Percentiles rank a stretch among this genome's conserved stretches.
These are phyloP conservation scores for Posidonia oceanica DNA, from an alignment of 116 monocot genomes.

Conservation along the genomic window DNA sequence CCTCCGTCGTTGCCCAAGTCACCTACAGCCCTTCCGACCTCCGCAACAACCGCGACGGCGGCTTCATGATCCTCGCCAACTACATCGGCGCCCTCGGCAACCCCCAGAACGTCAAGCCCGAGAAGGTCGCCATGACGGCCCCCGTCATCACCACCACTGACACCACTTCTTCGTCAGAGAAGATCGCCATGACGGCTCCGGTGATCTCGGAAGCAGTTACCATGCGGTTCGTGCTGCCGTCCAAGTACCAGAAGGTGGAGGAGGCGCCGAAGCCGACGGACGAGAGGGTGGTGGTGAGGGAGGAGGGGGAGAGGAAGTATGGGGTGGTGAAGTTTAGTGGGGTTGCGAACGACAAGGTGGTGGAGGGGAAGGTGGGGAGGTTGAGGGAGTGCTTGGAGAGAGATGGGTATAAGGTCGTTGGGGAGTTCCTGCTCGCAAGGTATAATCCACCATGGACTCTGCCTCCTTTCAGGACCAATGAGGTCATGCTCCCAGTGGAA, in stretches of 20 bases:
- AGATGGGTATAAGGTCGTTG: slow-evolving; percentile 46
- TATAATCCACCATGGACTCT: slow-evolving; percentile 95
- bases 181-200: slow-evolving; percentile 29
- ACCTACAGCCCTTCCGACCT: slow-evolving; percentile 58
- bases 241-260: slow-evolving; percentile 49
- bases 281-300: slow-evolving; percentile 59
- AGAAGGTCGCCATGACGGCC: slow-evolving; percentile 59
- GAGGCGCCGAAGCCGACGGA: slow-evolving; percentile 76
- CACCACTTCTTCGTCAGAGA: slow-evolving; percentile 2
- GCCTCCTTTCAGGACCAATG: slow-evolving; percentile 77
- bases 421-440: slow-evolving; percentile 53
- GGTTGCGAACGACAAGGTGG: slow-evolving; percentile 39
- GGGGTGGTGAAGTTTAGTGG: slow-evolving; percentile 71
- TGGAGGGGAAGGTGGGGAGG: slow-evolving; percentile 43
- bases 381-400: slow-evolving; percentile 58
- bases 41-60: slow-evolving; percentile 57
- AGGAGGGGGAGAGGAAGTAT: slow-evolving; percentile 69
- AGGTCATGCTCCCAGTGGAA: slow-evolving; percentile 64
- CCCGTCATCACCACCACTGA: slow-evolving; percentile 34
- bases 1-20: slow-evolving; percentile 60
- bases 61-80: slow-evolving; percentile 79
- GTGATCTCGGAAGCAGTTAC: slow-evolving; percentile 25
- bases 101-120: slow-evolving; percentile 59
- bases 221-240: slow-evolving; percentile 80
- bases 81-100: slow-evolving; percentile 87